phyloP scores from a whole-genome alignment of 305 asterid species.

The Andrographis paniculata region DNA sequence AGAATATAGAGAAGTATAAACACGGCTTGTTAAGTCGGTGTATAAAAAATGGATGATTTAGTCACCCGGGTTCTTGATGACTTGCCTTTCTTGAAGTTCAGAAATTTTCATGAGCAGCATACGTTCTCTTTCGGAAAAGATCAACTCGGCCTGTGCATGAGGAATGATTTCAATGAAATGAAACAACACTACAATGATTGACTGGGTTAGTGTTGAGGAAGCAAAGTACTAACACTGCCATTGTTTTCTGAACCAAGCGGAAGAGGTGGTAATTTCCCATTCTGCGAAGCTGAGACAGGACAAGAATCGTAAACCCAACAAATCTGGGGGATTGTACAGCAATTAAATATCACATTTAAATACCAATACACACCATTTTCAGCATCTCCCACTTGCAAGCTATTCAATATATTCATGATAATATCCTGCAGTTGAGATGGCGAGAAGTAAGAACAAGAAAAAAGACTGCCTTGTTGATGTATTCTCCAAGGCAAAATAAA shows the following conservation, averaged over 20 bases:
- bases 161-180: neutral
- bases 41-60: neutral
- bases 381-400: constrained; percentile 70
- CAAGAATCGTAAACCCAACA: constrained; percentile 17
- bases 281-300: constrained; percentile 63
- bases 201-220: too few relatives aligned
- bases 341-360: constrained; percentile 7
- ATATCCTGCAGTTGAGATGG: constrained; percentile 58
- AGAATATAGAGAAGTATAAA: neutral
- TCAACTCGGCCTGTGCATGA: constrained; percentile 49
- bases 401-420: constrained; percentile 69
- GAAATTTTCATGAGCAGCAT: constrained; percentile 71
- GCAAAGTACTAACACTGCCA: constrained; percentile 62
- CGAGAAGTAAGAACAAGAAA: constrained; percentile 1
- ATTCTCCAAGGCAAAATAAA: neutral
- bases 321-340: constrained; percentile 6
- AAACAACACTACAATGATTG: too few relatives aligned
- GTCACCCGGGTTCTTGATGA: constrained; percentile 17
- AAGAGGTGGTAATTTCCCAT: constrained; percentile 74
- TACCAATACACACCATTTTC: constrained; percentile 62
- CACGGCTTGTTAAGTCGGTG: constrained; percentile 2
- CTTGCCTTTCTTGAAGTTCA: constrained; percentile 79
- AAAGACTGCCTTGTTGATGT: neutral
- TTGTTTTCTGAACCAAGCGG: constrained; percentile 71
- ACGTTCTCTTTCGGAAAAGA: constrained; percentile 77